Evolutionary conservation across 2,329 filamentous ascomycete species (phyloP), one percentile per base, ranked within the genome.

Genomic region (Arthrobotrys sinensis): DNA sequence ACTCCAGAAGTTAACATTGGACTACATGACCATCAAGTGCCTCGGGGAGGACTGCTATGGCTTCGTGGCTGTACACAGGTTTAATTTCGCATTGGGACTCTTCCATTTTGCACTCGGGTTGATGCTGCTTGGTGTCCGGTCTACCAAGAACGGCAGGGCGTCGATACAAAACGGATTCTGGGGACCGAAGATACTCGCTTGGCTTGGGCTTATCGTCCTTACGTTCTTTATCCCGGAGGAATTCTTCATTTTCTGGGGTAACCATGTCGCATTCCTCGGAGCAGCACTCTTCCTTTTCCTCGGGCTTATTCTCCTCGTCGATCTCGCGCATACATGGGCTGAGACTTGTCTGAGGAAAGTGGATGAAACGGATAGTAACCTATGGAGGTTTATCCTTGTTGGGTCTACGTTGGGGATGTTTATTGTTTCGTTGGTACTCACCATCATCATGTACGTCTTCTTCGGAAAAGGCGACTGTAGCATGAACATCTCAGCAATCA

Each of bases 401-500:
- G 94, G 94, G 50, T 97, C 94, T 6, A 97, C 96, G 0, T 85
- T 98, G 73, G 89, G 91, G 85, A 99, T 99, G 96, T 99, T 97
- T 85, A 82, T 97, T 80, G 91, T 90, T 45, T 96, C 94, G 14
- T 87, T 98, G 65, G 93, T 91, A 81, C 97, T 99, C 93, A 98
- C 95, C 1, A 91, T 97, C 79, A 86, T 99, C 83, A 96, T 97
- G 90, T 99, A 98, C 87, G 89, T 96, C 83, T 99, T 97, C 88
- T 99, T 99, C 83, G 95, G 95, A 3, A 86, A 86, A 40, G 87
- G 88, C 43, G 90, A 90, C 77, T 99, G 96, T 85, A 89, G 92
- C 70, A 97, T 98, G 94, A 99, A 99, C 85, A 94, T 98, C 85
- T 91, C 94, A 7, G 94, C 93, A 76, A 97, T 99, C 81, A 96